Evolutionary conservation across 257 asterid genomes (phyloP), one percentile per base, ranked within the genome.

Genomic region (Plectranthus barbatus): DNA sequence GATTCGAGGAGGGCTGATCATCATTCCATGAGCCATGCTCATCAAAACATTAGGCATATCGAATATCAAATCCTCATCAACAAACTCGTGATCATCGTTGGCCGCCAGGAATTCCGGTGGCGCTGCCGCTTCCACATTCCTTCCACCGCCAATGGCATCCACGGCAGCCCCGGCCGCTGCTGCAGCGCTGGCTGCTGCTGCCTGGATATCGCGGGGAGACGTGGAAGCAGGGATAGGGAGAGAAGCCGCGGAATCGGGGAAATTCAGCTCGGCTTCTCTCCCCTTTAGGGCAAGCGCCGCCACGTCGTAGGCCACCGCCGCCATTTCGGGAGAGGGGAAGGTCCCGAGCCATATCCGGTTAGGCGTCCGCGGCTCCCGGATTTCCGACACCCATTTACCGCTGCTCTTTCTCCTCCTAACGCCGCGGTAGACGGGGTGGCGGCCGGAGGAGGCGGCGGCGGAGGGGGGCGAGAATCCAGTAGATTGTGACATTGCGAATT

Each of bases 1-100:
- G 23, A 81, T 29, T 4, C 86, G 77, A 0, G 95, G 95, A 7
- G 95, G 95, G 70, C 91, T 86, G 4, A 86, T 81, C 67, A 86
- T 77, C 95, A 86, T 83, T 3, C 88, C 95, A 6, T 83, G 78
- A 10, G 95, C 95, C 95, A 86, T 86, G 17, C 71, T 80, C 62
- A 58, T 23, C 10, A 86, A 67, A 24, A 86, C 79, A 71, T 86
- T 86, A 0, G 95, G 95, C 95, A 86, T 76, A 60, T 86, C 91
- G 51, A 86, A 86, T 3, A 81, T 76, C 75, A 86, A 51, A 66
- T 86, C 95, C 81, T 86, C 91, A 26, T 86, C 95, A 1, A 86
- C 69, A 69, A 76, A 82, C 56, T 77, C 86, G 2, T 14, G 7
- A 42, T 67, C 81, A 18, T 24, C 9, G 6, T 7, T 3, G 40